A percentile compares a stretch with the other conserved stretches of the same genome.
Conservation (phyloP, 2,329 filamentous ascomycete species). For the Fusarium dlaminii region DNA sequence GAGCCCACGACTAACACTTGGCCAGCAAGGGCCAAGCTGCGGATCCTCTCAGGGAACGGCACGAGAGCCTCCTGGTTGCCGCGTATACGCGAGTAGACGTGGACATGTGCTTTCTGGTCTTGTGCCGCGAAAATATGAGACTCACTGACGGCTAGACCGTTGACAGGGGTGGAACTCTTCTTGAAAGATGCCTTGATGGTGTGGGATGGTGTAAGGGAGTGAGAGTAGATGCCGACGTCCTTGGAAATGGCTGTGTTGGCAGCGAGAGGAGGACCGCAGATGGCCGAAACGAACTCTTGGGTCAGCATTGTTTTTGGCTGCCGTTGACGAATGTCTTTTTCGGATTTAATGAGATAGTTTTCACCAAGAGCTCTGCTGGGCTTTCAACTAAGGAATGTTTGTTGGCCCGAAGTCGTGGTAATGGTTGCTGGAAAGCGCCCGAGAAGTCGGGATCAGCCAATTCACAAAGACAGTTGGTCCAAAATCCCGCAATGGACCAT, state of each 20-base stretch:
- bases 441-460: slow-evolving; percentile 6
- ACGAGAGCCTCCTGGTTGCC: slow-evolving; percentile 90
- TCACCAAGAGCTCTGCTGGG: background rate
- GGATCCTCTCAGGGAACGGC: slow-evolving; percentile 87
- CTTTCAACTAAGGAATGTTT: slow-evolving; percentile 25
- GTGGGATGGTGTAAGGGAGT: slow-evolving; percentile 81
- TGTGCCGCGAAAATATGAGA: slow-evolving; percentile 93
- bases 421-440: background rate
- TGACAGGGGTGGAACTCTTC: slow-evolving; percentile 84
- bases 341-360: background rate
- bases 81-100: slow-evolving; percentile 87
- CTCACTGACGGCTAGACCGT: slow-evolving; percentile 81
- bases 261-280: slow-evolving; percentile 65
- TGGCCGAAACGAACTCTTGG: slow-evolving; percentile 68
- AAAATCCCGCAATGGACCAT: background rate
- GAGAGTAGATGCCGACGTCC: slow-evolving; percentile 87
- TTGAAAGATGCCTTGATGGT: slow-evolving; percentile 84
- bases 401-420: slow-evolving; percentile 2
- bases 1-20: slow-evolving; percentile 84
- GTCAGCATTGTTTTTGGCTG: slow-evolving; percentile 59
- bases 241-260: slow-evolving; percentile 73
- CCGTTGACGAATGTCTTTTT: background rate
- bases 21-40: slow-evolving; percentile 76
- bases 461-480: slow-evolving; percentile 4
- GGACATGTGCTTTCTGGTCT: slow-evolving; percentile 87